These are phyloP conservation scores for Neurospora cerealis DNA, from an alignment of 495 filamentous ascomycete genomes.

Conservation along the genomic window DNA sequence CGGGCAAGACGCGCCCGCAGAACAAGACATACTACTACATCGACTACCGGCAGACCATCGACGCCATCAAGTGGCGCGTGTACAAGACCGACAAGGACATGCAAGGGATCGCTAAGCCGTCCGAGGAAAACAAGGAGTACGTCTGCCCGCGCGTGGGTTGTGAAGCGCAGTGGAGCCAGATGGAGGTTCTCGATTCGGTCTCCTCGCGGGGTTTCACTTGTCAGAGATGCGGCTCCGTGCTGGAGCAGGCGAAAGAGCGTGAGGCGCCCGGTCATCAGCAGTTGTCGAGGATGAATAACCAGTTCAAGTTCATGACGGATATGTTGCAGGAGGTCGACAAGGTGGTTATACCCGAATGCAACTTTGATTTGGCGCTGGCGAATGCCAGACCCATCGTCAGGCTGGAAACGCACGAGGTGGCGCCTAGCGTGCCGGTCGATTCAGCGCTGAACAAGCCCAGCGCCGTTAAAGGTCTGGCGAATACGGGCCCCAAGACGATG, in stretches of 20 bases:
- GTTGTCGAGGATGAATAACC: slow-evolving; percentile 74
- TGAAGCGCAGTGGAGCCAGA: slow-evolving; percentile 66
- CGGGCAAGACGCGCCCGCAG: slow-evolving; percentile 70
- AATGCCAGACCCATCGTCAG: slow-evolving; percentile 50
- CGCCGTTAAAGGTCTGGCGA: slow-evolving; percentile 59
- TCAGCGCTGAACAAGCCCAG: slow-evolving; percentile 40
- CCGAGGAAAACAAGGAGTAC: slow-evolving; percentile 82
- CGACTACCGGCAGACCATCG: slow-evolving; percentile 85
- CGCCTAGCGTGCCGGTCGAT: slow-evolving; percentile 42
- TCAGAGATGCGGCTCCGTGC: slow-evolving; percentile 62
- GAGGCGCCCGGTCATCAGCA: slow-evolving; percentile 71
- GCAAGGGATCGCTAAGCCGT: slow-evolving; percentile 67
- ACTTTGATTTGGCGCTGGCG: slow-evolving; percentile 67
- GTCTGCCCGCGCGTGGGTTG: slow-evolving; percentile 60
- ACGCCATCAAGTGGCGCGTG: slow-evolving; percentile 92
- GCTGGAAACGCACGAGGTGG: slow-evolving; percentile 50
- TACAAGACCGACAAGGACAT: slow-evolving; percentile 75
- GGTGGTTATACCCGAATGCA: slow-evolving; percentile 72
- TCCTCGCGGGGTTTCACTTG: slow-evolving; percentile 68
- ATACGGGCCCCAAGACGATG: slow-evolving; percentile 59
- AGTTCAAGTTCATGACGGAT: slow-evolving; percentile 75
- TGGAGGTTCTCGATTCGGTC: slow-evolving; percentile 71
- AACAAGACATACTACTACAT: slow-evolving; percentile 94
- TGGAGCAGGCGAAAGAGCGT: slow-evolving; percentile 59
- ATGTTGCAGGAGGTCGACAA: slow-evolving; percentile 80